Evolutionary conservation across 2,329 filamentous ascomycete species (phyloP).

Genomic region (Claviceps capensis): DNA sequence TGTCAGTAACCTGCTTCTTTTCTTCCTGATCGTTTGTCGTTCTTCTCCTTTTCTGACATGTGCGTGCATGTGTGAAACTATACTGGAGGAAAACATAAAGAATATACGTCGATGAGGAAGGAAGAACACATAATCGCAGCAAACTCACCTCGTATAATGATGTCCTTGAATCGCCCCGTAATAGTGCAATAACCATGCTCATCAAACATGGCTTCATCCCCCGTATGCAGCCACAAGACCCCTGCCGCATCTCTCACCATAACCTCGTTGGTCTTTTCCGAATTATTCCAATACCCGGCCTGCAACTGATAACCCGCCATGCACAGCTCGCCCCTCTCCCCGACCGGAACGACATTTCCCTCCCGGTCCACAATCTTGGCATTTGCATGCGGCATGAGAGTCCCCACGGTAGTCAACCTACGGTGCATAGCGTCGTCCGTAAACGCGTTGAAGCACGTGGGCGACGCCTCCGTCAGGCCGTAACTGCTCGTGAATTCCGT

Average conservation of each 20-base stretch:
- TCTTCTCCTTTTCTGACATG: neutral
- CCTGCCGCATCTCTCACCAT: conserved; percentile 40
- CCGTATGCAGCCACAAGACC: conserved; percentile 50
- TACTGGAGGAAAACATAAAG: too few relatives aligned
- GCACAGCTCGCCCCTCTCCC: conserved; percentile 58
- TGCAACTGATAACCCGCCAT: conserved; percentile 68
- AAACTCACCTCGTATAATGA: conserved; percentile 53
- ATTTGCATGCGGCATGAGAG: conserved; percentile 58
- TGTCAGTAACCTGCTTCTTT: neutral
- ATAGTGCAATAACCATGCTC: conserved; percentile 57
- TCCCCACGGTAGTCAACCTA: conserved; percentile 59
- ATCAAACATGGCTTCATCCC: conserved; percentile 57
- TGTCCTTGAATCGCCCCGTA: conserved; percentile 66
- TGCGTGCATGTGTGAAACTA: neutral
- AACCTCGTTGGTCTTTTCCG: conserved; percentile 54
- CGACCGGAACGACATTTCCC: conserved; percentile 52
- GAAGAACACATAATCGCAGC: neutral
- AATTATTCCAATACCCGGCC: conserved; percentile 54
- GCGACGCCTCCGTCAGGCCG: conserved; percentile 63
- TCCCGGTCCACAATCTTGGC: conserved; percentile 65
- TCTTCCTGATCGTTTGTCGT: too few relatives aligned
- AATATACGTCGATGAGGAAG: neutral
- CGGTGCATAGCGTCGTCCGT: conserved; percentile 55
- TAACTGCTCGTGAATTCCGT: conserved; percentile 58
- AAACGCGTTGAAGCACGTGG: conserved; percentile 70